Percentiles rank a stretch among this genome's conserved stretches.
These are phyloP conservation scores for Haplosporangium gracile DNA, from an alignment of 192 early-diverging fungal genomes.

Conservation along the genomic window DNA sequence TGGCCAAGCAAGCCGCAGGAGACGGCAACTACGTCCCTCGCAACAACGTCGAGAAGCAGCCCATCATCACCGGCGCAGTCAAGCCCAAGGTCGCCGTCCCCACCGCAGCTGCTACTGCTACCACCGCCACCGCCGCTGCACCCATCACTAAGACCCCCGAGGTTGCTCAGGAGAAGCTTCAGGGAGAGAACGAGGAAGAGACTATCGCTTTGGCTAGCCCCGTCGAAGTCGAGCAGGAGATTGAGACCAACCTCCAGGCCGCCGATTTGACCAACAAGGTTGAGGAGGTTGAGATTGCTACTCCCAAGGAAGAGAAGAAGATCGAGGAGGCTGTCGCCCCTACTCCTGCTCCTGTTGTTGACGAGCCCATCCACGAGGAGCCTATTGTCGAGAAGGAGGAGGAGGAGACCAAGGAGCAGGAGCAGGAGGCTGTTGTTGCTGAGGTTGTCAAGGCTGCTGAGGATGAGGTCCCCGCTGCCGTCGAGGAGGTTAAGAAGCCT, in stretches of 20 bases:
- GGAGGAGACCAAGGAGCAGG: conserved; percentile 20
- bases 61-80: conserved; percentile 4
- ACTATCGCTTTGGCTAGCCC: not conserved
- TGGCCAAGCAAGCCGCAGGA: conserved; percentile 44
- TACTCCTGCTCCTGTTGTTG: not conserved
- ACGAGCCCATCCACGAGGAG: conserved; percentile 15
- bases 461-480: not conserved
- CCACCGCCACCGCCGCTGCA: not conserved
- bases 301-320: conserved; percentile 9
- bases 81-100: conserved; percentile 20
- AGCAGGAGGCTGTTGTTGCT: conserved; percentile 14
- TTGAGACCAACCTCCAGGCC: conserved; percentile 18
- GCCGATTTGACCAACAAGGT: conserved; percentile 28
- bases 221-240: conserved; percentile 25
- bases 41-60: conserved; percentile 32
- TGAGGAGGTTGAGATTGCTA: conserved; percentile 32
- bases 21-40: conserved; percentile 30
- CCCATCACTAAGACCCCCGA: conserved; percentile 15
- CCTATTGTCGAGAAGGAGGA: not conserved
- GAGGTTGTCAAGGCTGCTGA: not conserved
- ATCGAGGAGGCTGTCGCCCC: not conserved
- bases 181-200: conserved; percentile 11
- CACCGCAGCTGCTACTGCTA: not conserved
- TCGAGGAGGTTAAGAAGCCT: not conserved
- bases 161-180: conserved; percentile 17